Conservation (phyloP, 176 grass and related monocot species). For the Oryza officinalis region DNA sequence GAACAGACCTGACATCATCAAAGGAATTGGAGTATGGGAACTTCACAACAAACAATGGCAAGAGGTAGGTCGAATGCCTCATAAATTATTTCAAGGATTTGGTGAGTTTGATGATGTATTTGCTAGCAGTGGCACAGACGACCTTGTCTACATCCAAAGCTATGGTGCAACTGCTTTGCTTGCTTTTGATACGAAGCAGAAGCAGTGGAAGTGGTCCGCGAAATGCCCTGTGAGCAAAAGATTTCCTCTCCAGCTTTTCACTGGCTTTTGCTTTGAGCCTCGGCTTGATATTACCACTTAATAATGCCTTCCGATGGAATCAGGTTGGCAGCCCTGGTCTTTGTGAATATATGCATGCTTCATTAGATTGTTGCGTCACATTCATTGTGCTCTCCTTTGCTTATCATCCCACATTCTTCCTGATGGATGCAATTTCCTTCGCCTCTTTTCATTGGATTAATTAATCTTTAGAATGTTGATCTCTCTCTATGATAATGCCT, state of each 20-base stretch:
- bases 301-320: constrained; percentile 19
- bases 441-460: neutral
- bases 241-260: constrained; percentile 93
- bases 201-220: constrained; percentile 79
- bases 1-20: constrained; percentile 92
- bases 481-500: neutral
- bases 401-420: neutral
- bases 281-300: constrained; percentile 71
- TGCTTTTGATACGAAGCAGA: constrained; percentile 74
- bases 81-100: constrained; percentile 94
- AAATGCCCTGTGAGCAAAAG: constrained; percentile 84
- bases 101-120: constrained; percentile 95
- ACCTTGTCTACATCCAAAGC: constrained; percentile 90
- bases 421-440: constrained; percentile 20
- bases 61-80: constrained; percentile 82
- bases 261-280: constrained; percentile 94
- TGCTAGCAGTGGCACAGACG: constrained; percentile 69
- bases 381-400: neutral
- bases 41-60: constrained; percentile 69
- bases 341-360: constrained; percentile 26
- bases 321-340: constrained; percentile 19
- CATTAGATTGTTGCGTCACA: constrained; percentile 1
- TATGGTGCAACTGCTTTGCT: constrained; percentile 83
- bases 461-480: constrained; percentile 16
- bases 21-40: constrained; percentile 94